Conservation (phyloP, 2,329 filamentous ascomycete genomes). For the Monilinia fructigena region DNA sequence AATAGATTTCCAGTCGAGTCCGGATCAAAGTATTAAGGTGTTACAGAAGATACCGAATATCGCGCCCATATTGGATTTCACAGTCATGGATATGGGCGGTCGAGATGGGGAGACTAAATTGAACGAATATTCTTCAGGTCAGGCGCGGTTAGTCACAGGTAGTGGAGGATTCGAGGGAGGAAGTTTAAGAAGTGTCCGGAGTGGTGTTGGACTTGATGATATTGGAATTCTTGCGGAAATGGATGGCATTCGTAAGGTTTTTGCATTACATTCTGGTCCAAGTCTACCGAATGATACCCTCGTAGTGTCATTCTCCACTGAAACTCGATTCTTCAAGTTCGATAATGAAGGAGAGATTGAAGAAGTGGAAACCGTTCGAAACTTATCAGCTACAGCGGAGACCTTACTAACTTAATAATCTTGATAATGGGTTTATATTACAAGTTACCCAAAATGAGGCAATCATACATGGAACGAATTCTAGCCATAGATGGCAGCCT, state of each 20-base stretch:
- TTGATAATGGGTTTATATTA: constrained; percentile 63
- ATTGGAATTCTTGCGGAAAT: constrained; percentile 79
- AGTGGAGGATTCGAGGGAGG: constrained; percentile 90
- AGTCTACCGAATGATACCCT: constrained; percentile 63
- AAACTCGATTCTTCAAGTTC: constrained; percentile 82
- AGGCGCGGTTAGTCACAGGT: constrained; percentile 88
- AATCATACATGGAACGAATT: constrained; percentile 61
- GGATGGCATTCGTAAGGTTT: constrained; percentile 69
- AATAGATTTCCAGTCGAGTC: constrained; percentile 50
- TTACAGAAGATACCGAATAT: constrained; percentile 81
- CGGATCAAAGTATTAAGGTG: constrained; percentile 52
- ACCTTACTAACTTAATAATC: constrained; percentile 70
- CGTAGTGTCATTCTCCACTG: constrained; percentile 75
- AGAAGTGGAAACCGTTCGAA: constrained; percentile 75
- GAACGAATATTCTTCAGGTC: constrained; percentile 91
- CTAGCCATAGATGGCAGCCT: constrained; percentile 58
- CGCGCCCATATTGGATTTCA: constrained; percentile 88
- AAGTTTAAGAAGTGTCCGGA: constrained; percentile 83
- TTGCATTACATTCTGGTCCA: constrained; percentile 59
- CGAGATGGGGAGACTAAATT: constrained; percentile 74
- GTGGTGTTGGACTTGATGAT: constrained; percentile 89
- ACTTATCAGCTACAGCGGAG: constrained; percentile 64
- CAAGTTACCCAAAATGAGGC: constrained; percentile 71
- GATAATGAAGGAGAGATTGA: constrained; percentile 74
- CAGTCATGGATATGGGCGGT: constrained; percentile 93